phyloP scores from a whole-genome alignment of 2,329 filamentous ascomycete species.

The Epichloe sylvatica region DNA sequence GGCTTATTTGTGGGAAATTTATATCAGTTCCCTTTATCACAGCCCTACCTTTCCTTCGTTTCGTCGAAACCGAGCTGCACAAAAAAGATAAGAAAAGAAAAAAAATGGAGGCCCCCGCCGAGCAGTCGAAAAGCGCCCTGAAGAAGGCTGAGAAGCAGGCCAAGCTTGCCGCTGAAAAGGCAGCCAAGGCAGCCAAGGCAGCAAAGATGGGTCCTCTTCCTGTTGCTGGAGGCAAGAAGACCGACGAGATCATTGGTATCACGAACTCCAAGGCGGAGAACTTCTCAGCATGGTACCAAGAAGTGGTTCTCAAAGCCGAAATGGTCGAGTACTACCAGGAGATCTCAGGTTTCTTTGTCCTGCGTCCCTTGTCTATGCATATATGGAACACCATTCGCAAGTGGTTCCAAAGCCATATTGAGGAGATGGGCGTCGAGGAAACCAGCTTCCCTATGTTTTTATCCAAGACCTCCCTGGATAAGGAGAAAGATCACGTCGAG shows the following conservation, averaged over 20 bases:
- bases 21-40: neutral
- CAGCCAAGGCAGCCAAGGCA: constrained; percentile 48
- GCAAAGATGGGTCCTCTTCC: constrained; percentile 39
- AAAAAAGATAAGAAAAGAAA: neutral
- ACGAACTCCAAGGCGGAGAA: constrained; percentile 74
- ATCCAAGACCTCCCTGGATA: constrained; percentile 71
- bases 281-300: constrained; percentile 92
- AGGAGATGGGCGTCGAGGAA: constrained; percentile 85
- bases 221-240: constrained; percentile 45
- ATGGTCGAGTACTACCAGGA: constrained; percentile 94
- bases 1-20: neutral
- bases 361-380: constrained; percentile 57
- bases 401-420: constrained; percentile 63
- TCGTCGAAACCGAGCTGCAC: neutral
- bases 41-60: neutral
- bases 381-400: constrained; percentile 53
- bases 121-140: constrained; percentile 45
- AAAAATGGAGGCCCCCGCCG: constrained; percentile 18
- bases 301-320: constrained; percentile 91
- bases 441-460: constrained; percentile 95
- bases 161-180: constrained; percentile 46
- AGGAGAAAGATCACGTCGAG: constrained; percentile 93
- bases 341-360: constrained; percentile 93
- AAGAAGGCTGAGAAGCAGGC: constrained; percentile 55
- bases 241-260: constrained; percentile 68